Evolutionary conservation across 2,329 filamentous ascomycete species (phyloP).

Genomic region (Hypoxylon sp.): DNA sequence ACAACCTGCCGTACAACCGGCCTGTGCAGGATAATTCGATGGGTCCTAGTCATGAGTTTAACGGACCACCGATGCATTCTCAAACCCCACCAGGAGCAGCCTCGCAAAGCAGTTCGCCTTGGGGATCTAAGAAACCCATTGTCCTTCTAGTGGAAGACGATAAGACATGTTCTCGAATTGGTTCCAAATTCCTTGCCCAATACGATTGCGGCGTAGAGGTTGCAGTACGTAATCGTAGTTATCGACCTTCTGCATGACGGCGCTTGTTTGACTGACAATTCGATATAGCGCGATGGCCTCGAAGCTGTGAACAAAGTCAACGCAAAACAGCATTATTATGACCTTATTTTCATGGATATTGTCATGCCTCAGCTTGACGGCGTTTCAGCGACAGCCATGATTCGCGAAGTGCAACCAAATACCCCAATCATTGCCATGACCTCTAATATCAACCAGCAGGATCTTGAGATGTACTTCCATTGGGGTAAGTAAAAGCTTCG

Average conservation of each 20-base stretch:
- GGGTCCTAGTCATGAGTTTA: slow-evolving; percentile 59
- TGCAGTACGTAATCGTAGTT: slow-evolving; percentile 66
- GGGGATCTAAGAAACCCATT: slow-evolving; percentile 76
- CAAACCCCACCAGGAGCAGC: slow-evolving; percentile 50
- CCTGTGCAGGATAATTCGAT: slow-evolving; percentile 69
- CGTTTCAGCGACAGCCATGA: slow-evolving; percentile 93
- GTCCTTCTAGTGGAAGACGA: slow-evolving; percentile 93
- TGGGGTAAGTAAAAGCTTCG: slow-evolving; percentile 76
- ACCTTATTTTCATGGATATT: slow-evolving; percentile 89
- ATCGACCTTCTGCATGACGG: neutral
- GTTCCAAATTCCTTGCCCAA: slow-evolving; percentile 75
- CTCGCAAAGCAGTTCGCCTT: slow-evolving; percentile 63
- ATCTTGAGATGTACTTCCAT: slow-evolving; percentile 97
- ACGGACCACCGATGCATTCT: slow-evolving; percentile 55
- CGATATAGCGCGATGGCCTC: slow-evolving; percentile 80
- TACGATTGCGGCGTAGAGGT: slow-evolving; percentile 78
- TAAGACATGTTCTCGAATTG: slow-evolving; percentile 76
- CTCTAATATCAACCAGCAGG: slow-evolving; percentile 95
- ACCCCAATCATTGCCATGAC: slow-evolving; percentile 98
- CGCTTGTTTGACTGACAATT: slow-evolving; percentile 44
- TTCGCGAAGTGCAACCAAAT: slow-evolving; percentile 85
- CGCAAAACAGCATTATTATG: slow-evolving; percentile 65
- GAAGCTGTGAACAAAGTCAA: slow-evolving; percentile 91
- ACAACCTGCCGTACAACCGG: slow-evolving; percentile 90
- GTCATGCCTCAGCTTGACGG: slow-evolving; percentile 98